phyloP scores from a whole-genome alignment of 495 filamentous ascomycete species.

The Cercophora samala region DNA sequence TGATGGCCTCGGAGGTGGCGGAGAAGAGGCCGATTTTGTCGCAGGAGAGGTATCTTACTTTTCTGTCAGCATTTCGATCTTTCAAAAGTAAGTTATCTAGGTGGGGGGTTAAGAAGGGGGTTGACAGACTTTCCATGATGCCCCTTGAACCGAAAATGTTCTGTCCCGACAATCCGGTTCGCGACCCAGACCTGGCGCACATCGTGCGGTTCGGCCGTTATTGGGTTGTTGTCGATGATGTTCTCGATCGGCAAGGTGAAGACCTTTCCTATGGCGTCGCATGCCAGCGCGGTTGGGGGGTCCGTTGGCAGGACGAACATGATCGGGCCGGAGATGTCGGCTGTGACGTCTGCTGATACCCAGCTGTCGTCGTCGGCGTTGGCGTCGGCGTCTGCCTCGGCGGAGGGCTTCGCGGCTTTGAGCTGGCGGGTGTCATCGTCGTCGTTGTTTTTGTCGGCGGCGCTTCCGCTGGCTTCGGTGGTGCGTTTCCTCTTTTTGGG shows the following conservation, averaged over 20 bases:
- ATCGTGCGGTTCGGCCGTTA: constrained; percentile 86
- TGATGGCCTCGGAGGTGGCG: constrained; percentile 76
- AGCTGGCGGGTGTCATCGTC: constrained; percentile 37
- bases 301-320: constrained; percentile 73
- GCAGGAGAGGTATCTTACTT: constrained; percentile 65
- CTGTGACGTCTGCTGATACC: constrained; percentile 74
- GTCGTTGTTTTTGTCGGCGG: constrained; percentile 33
- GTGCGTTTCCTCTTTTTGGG: constrained; percentile 81
- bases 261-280: constrained; percentile 79
- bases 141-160: constrained; percentile 77
- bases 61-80: constrained; percentile 1
- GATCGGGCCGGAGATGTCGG: constrained; percentile 80
- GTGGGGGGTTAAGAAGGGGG: too few species aligned
- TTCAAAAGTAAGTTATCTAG: not conserved
- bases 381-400: constrained; percentile 48
- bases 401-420: constrained; percentile 28
- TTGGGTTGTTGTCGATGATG: constrained; percentile 70
- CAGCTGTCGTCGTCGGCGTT: constrained; percentile 78
- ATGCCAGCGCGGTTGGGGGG: constrained; percentile 67
- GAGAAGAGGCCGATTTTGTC: constrained; percentile 77
- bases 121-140: constrained; percentile 74
- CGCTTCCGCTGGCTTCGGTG: constrained; percentile 41
- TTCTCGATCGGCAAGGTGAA: constrained; percentile 79
- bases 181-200: constrained; percentile 95
- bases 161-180: constrained; percentile 76